phyloP scores from a whole-genome alignment of 164 flowering plant genomes.

The Aristolochia californica region DNA sequence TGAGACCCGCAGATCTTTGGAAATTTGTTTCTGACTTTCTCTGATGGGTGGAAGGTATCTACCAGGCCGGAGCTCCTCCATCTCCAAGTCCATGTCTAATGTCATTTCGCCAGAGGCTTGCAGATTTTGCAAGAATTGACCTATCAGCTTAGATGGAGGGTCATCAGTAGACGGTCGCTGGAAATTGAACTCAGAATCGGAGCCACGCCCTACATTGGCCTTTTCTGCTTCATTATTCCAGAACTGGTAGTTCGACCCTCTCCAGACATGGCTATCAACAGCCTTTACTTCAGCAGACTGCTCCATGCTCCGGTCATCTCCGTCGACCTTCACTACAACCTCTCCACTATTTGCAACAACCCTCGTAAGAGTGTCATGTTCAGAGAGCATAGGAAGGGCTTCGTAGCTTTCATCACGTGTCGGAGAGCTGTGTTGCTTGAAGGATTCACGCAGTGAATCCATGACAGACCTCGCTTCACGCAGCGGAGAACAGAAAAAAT shows the following conservation, averaged over 20 bases:
- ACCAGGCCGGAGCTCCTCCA: conserved; percentile 15
- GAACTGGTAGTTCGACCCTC: conserved; percentile 28
- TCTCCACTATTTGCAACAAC: conserved; percentile 3
- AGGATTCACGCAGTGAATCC: conserved; percentile 7
- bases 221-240: conserved; percentile 12
- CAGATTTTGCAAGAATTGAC: conserved; percentile 16
- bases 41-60: conserved; percentile 1
- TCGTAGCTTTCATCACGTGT: conserved; percentile 2
- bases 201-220: not conserved
- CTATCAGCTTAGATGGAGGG: conserved; percentile 21
- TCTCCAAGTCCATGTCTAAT: conserved; percentile 24
- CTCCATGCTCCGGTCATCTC: conserved; percentile 5
- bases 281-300: not conserved
- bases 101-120: conserved; percentile 16
- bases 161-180: conserved; percentile 8
- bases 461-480: not conserved
- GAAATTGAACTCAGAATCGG: conserved; percentile 12
- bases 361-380: too few species aligned
- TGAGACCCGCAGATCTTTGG: conserved; percentile 30
- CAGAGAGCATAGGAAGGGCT: conserved; percentile 14
- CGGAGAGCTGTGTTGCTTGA: not conserved
- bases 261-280: conserved; percentile 11
- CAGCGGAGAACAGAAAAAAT: too few species aligned
- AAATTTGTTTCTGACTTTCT: conserved; percentile 10
- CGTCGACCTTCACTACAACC: conserved; percentile 21